phyloP scores from a whole-genome alignment of 1,284 basidiomycete genomes.

The Leucoagaricus sp. region DNA sequence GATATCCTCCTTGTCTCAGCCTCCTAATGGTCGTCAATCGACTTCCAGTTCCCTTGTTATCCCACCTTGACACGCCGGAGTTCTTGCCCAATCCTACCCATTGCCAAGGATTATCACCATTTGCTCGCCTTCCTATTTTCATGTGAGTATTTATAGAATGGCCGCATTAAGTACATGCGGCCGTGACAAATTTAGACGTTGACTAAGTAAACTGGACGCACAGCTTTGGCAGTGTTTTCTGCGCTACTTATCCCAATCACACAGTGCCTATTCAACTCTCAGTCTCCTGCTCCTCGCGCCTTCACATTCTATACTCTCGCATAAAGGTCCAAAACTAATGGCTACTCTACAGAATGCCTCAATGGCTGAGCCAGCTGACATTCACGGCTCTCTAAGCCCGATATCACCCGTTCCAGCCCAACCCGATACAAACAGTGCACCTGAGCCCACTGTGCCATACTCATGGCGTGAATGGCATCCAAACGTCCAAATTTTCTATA shows the following conservation, averaged over 20 bases:
- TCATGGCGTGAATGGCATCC: constrained; percentile 34
- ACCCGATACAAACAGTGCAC: constrained; percentile 25
- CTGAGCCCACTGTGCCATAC: constrained; percentile 24
- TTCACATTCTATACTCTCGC: neutral
- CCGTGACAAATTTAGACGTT: constrained; percentile 1
- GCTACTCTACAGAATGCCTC: neutral
- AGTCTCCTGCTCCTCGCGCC: neutral
- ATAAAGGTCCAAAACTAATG: neutral
- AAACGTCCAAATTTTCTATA: constrained; percentile 29
- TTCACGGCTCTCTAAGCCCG: neutral
- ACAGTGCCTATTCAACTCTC: neutral
- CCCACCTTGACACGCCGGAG: constrained; percentile 13
- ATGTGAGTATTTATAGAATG: constrained; percentile 9
- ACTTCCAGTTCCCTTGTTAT: constrained; percentile 7
- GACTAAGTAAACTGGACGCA: constrained; percentile 5
- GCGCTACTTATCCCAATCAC: neutral
- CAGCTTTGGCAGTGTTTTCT: neutral
- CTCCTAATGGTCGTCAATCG: constrained; percentile 4
- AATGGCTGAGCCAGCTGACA: neutral
- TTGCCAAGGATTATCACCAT: constrained; percentile 15
- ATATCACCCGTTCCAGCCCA: constrained; percentile 21
- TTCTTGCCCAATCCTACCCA: constrained; percentile 14
- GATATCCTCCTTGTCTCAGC: constrained; percentile 9
- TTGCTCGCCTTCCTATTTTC: constrained; percentile 13
- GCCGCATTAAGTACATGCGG: constrained; percentile 15